Evolutionary conservation across 352 stramenopile genomes (phyloP).

Genomic region (Phytophthora hibernalis): DNA sequence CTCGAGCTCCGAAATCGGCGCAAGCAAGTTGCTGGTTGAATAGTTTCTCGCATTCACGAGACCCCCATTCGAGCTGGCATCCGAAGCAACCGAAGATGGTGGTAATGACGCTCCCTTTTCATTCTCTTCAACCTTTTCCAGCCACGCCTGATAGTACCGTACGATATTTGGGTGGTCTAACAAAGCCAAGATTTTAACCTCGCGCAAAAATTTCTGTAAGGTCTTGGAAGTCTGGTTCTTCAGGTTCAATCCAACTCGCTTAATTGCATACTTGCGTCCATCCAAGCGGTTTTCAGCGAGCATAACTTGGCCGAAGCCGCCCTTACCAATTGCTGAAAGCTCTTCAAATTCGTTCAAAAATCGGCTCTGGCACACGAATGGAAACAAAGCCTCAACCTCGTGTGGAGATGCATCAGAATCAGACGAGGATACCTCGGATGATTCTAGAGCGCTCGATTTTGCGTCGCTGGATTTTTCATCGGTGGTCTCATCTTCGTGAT

Average conservation of each 20-base stretch:
- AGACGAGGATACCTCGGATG: constrained; percentile 62
- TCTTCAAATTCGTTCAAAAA: constrained; percentile 89
- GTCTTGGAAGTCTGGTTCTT: constrained; percentile 92
- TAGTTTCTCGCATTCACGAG: constrained; percentile 56
- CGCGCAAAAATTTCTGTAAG: constrained; percentile 92
- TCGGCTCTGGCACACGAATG: constrained; percentile 85
- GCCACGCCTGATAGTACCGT: constrained; percentile 92
- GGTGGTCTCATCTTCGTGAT: constrained; percentile 21
- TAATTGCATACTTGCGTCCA: constrained; percentile 94
- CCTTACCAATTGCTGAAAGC: constrained; percentile 90
- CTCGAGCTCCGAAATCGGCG: constrained; percentile 71
- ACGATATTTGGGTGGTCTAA: constrained; percentile 95
- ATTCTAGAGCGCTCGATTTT: constrained; percentile 36
- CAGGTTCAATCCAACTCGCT: constrained; percentile 85
- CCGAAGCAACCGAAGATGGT: constrained; percentile 34
- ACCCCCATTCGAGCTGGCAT: constrained; percentile 41
- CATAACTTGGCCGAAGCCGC: constrained; percentile 95
- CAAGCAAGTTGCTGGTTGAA: constrained; percentile 77
- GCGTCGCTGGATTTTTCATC: constrained; percentile 41
- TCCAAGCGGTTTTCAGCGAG: constrained; percentile 94
- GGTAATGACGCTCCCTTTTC: constrained; percentile 17
- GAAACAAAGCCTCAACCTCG: constrained; percentile 79
- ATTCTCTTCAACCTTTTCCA: constrained; percentile 86
- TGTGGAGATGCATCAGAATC: constrained; percentile 42
- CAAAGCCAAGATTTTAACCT: constrained; percentile 93